phyloP scores from a whole-genome alignment of 352 stramenopile genomes.

The Phytopythium sindhum region DNA sequence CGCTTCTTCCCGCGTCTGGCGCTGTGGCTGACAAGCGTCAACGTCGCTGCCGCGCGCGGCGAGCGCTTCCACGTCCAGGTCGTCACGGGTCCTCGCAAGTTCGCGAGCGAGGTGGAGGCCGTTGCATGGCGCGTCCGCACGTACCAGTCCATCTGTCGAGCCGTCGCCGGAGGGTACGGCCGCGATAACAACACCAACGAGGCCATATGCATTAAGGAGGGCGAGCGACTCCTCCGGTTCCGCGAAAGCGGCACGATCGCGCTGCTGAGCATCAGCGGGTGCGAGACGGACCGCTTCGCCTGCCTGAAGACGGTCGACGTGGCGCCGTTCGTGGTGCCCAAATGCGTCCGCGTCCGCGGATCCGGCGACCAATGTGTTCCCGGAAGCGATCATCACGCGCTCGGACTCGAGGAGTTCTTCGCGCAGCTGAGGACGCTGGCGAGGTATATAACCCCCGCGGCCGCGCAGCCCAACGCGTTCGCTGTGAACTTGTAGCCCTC shows the following conservation, averaged over 20 bases:
- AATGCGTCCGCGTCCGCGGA: conserved; percentile 34
- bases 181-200: conserved; percentile 6
- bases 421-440: conserved; percentile 54
- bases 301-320: conserved; percentile 35
- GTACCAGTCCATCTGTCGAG: conserved; percentile 36
- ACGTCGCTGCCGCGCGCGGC: conserved; percentile 3
- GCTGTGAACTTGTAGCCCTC: conserved; percentile 14
- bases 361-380: background rate
- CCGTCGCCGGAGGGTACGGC: conserved; percentile 16
- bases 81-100: conserved; percentile 37
- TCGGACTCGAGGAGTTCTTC: conserved; percentile 57
- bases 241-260: conserved; percentile 32
- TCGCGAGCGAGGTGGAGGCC: conserved; percentile 29
- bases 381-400: background rate
- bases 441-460: conserved; percentile 33
- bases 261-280: conserved; percentile 41
- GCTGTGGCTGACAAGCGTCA: conserved; percentile 29
- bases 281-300: conserved; percentile 18
- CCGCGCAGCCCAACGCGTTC: conserved; percentile 35
- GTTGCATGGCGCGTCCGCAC: conserved; percentile 39
- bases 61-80: conserved; percentile 29
- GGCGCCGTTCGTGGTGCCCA: conserved; percentile 34
- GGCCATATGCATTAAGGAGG: background rate
- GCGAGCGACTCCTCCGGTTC: conserved; percentile 19
- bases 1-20: conserved; percentile 54